Evolutionary conservation across 1,139 yeast genomes (phyloP).

Genomic region (Kurtzmaniella quercitrusa): DNA sequence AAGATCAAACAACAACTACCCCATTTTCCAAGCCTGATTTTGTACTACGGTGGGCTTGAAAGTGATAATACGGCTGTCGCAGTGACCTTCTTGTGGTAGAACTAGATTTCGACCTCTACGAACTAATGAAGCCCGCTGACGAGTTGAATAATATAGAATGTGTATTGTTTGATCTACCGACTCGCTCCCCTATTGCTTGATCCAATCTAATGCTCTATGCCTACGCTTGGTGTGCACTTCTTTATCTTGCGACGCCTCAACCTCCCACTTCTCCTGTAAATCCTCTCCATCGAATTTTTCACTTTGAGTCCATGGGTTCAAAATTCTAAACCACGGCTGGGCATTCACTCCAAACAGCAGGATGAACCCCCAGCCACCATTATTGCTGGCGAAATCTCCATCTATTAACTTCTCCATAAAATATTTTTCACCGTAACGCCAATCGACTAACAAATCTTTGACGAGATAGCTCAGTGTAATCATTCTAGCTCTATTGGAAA

Average conservation of each 20-base stretch:
- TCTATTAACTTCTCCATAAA: constrained; percentile 47
- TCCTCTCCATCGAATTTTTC: constrained; percentile 47
- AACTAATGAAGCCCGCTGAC: too few species aligned
- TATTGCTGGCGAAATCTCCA: constrained; percentile 51
- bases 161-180: too few species aligned
- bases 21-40: too few species aligned
- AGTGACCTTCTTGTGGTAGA: too few species aligned
- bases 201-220: not conserved
- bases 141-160: too few species aligned
- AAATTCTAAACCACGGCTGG: constrained; percentile 53
- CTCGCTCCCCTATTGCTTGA: not conserved
- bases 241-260: not conserved
- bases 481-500: constrained; percentile 53
- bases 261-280: constrained; percentile 13
- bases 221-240: not conserved
- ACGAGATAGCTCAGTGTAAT: constrained; percentile 47
- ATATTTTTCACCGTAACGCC: constrained; percentile 52
- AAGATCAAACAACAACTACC: too few species aligned
- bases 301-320: constrained; percentile 50
- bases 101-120: too few species aligned
- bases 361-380: constrained; percentile 57
- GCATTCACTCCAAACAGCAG: constrained; percentile 50
- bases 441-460: constrained; percentile 50
- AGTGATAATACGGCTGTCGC: too few species aligned
- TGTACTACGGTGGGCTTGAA: too few species aligned